A percentile compares a stretch with the other conserved stretches of the same genome.
Evolutionary conservation across 257 asterid genomes (phyloP).

Genomic region (Solanum phureja): DNA sequence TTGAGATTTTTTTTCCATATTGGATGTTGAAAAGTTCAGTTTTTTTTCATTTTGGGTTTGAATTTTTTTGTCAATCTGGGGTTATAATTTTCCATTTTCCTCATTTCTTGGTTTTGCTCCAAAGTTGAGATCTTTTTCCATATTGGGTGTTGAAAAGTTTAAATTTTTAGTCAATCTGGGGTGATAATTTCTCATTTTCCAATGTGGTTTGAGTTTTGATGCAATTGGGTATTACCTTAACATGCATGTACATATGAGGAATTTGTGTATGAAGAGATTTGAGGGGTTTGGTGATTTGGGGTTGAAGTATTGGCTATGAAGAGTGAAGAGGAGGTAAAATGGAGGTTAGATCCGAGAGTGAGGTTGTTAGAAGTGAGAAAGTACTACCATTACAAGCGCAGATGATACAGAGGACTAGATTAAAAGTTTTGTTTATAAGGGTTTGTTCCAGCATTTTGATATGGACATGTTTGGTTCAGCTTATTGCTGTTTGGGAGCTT

Average conservation of each 20-base stretch:
- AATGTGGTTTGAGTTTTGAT: conserved; percentile 2
- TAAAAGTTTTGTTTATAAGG: conserved; percentile 84
- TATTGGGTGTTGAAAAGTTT: not conserved
- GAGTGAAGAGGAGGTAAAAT: conserved; percentile 16
- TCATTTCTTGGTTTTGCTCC: not conserved
- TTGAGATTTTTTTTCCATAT: not conserved
- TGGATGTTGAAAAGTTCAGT: not conserved
- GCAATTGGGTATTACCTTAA: not conserved
- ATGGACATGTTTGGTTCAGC: conserved; percentile 94
- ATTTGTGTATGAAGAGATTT: not conserved
- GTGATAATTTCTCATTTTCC: not conserved
- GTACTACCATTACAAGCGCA: conserved; percentile 45
- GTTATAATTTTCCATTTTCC: not conserved
- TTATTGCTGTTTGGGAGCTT: conserved; percentile 65
- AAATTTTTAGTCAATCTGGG: not conserved
- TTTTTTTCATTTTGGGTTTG: not conserved
- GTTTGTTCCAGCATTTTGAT: conserved; percentile 79
- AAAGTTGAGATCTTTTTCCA: not conserved
- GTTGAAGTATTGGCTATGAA: conserved; percentile 46
- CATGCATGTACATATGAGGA: not conserved
- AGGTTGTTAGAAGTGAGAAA: conserved; percentile 29
- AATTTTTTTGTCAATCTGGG: not conserved
- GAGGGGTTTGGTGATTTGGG: conserved; percentile 5
- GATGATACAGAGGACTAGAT: conserved; percentile 55
- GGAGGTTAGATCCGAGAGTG: conserved; percentile 38